These are phyloP conservation scores for Trichoderma afroharzianum DNA, from an alignment of 2,329 filamentous ascomycete genomes.

Conservation along the genomic window DNA sequence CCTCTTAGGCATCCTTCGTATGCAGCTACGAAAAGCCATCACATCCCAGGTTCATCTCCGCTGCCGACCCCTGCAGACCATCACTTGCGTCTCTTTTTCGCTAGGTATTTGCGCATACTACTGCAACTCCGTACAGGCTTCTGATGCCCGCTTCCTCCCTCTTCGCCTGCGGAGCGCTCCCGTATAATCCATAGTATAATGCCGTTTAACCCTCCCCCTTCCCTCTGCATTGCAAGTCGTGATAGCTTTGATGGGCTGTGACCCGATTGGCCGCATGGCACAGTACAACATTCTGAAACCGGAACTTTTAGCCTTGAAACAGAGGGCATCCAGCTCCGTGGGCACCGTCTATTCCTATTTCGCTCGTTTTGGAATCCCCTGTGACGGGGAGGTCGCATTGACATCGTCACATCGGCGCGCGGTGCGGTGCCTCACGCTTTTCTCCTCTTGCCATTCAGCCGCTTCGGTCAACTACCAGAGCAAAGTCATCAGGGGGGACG, in stretches of 20 bases:
- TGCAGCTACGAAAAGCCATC: not conserved
- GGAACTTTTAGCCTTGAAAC: constrained; percentile 12
- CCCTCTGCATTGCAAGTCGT: not conserved
- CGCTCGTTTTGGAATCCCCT: not conserved
- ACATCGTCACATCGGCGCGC: not conserved
- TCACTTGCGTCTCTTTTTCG: not conserved
- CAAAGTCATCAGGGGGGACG: not conserved
- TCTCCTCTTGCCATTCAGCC: not conserved
- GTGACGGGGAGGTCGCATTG: not conserved
- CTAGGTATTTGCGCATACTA: not conserved
- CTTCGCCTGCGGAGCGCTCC: not conserved
- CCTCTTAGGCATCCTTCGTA: constrained; percentile 4
- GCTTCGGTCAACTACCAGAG: not conserved
- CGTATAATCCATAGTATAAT: not conserved
- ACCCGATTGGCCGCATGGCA: constrained; percentile 9
- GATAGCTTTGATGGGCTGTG: not conserved
- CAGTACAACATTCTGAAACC: constrained; percentile 13
- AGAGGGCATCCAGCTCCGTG: not conserved
- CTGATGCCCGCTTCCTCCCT: not conserved
- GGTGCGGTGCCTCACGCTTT: not conserved
- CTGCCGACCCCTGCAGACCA: not conserved
- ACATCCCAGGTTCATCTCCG: constrained; percentile 11
- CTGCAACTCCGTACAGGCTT: not conserved
- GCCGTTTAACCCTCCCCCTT: constrained; percentile 2
- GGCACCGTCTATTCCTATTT: not conserved